A percentile compares a stretch with the other conserved stretches of the same genome.
Evolutionary conservation across 1,139 yeast species (phyloP).

Genomic region (Hanseniaspora uvarum): DNA sequence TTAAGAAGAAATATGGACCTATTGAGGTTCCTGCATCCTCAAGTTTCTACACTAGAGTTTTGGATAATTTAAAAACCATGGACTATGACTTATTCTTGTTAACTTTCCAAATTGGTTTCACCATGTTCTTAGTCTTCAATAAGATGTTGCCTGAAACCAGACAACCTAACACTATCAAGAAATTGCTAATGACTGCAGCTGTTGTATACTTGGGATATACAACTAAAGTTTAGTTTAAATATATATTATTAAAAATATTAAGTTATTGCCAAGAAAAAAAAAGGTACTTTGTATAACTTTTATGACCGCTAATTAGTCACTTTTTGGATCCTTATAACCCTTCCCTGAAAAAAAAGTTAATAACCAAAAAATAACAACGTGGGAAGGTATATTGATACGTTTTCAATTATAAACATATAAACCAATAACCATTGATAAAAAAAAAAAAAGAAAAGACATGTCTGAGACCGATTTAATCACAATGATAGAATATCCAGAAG

Average conservation of each 20-base stretch:
- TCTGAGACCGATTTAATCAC: conserved; percentile 19
- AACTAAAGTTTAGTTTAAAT: not conserved
- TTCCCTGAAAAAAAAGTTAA: no score
- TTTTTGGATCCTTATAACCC: no score
- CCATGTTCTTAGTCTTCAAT: conserved; percentile 15
- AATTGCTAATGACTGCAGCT: not conserved
- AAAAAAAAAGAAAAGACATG: no score
- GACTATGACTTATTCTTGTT: conserved; percentile 11
- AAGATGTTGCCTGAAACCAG: conserved; percentile 14
- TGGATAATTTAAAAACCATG: not conserved
- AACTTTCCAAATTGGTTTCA: conserved; percentile 15
- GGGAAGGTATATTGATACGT: no score
- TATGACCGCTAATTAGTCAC: no score
- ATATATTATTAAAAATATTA: not conserved
- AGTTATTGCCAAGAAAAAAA: no score
- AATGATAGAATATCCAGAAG: conserved; percentile 43
- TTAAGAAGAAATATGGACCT: not conserved
- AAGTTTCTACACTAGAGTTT: not conserved
- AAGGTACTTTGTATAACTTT: no score
- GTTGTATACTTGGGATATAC: conserved; percentile 9
- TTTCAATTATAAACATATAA: no score
- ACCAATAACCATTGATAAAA: not conserved
- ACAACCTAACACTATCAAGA: conserved; percentile 8
- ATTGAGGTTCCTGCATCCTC: not conserved
- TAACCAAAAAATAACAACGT: no score